A percentile compares a stretch with the other conserved stretches of the same genome.
These are phyloP conservation scores for Veloporphyrellus conicus DNA, from an alignment of 1,284 basidiomycete genomes.

Conservation along the genomic window DNA sequence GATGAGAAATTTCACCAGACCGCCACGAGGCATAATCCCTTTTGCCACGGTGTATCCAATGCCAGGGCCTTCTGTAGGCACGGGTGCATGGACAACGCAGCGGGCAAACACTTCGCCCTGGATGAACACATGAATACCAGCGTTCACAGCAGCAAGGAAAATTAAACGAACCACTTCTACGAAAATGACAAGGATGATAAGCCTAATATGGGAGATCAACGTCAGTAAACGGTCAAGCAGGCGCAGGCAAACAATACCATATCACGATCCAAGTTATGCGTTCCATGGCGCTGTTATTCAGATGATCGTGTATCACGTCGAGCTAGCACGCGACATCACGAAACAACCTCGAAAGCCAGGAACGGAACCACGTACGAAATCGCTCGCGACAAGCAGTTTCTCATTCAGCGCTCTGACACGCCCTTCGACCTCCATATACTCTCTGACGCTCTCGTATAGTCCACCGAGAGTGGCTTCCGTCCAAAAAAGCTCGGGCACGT, in stretches of 20 bases:
- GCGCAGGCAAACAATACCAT: slow-evolving; percentile 49
- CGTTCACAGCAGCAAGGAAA: background rate
- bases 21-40: slow-evolving; percentile 24
- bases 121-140: slow-evolving; percentile 18
- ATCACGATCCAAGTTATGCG: slow-evolving; percentile 96
- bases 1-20: slow-evolving; percentile 24
- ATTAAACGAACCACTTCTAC: slow-evolving; percentile 64
- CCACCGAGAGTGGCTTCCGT: slow-evolving; percentile 86
- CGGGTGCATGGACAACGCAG: slow-evolving; percentile 55
- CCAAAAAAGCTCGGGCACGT: slow-evolving; percentile 95
- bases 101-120: slow-evolving; percentile 81
- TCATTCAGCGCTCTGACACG: slow-evolving; percentile 88
- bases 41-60: slow-evolving; percentile 8
- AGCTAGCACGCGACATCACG: slow-evolving; percentile 46
- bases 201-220: slow-evolving; percentile 39
- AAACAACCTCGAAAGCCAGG: background rate
- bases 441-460: slow-evolving; percentile 88
- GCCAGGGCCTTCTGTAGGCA: slow-evolving; percentile 1
- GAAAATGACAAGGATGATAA: slow-evolving; percentile 84
- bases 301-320: slow-evolving; percentile 89
- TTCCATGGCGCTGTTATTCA: slow-evolving; percentile 89
- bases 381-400: slow-evolving; percentile 81
- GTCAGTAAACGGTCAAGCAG: background rate
- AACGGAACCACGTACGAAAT: slow-evolving; percentile 59
- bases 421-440: slow-evolving; percentile 90